A percentile compares a stretch with the other conserved stretches of the same genome.
phyloP scores from a whole-genome alignment of 2,329 filamentous ascomycete species.

The Apiospora pterosperma region DNA sequence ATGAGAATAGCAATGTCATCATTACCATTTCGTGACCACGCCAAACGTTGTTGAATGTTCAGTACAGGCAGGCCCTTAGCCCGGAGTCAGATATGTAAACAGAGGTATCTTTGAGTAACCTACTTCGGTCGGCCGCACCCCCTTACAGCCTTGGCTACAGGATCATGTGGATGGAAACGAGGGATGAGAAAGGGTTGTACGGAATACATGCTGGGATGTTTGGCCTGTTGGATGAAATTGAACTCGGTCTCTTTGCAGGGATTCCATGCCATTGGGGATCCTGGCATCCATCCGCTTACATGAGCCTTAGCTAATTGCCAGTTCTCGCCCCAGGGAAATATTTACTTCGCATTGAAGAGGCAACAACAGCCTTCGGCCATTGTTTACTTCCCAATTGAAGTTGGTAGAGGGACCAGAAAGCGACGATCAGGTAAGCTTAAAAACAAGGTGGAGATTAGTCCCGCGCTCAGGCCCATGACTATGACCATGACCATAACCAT shows the following conservation, averaged over 20 bases:
- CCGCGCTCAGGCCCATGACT: background rate
- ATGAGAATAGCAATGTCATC: background rate
- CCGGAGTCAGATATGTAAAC: background rate
- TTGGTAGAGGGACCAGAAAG: background rate
- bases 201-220: no score
- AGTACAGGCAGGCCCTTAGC: background rate
- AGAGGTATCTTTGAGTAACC: background rate
- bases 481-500: no score
- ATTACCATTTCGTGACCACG: background rate
- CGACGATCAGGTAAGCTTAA: background rate
- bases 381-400: background rate
- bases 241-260: background rate
- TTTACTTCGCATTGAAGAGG: background rate
- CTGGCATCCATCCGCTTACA: background rate
- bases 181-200: background rate
- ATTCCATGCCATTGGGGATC: background rate
- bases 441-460: background rate
- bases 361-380: background rate
- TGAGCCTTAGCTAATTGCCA: background rate
- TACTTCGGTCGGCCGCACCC: background rate
- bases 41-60: background rate
- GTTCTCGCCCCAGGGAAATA: background rate
- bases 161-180: background rate
- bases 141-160: background rate
- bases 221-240: background rate